Conservation (phyloP, 805 yeast species). For the Candida sphagnicola region DNA sequence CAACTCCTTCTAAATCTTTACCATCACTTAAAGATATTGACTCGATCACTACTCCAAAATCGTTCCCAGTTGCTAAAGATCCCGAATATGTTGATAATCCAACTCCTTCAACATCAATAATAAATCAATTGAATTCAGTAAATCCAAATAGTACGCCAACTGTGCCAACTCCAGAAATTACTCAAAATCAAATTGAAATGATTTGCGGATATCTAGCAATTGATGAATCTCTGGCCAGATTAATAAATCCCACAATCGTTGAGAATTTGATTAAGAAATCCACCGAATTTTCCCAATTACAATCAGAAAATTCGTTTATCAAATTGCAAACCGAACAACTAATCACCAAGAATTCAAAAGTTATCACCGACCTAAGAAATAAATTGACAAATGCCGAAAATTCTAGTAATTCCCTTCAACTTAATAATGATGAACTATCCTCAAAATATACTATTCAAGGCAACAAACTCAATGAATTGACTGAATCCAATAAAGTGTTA, state of each 20-base stretch:
- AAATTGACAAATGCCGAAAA: constrained; percentile 16
- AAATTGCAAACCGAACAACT: constrained; percentile 33
- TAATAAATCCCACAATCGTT: constrained; percentile 11
- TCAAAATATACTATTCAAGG: constrained; percentile 10
- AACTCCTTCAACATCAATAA: constrained; percentile 16
- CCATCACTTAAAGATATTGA: constrained; percentile 43
- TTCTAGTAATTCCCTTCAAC: constrained; percentile 17
- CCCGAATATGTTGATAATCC: constrained; percentile 2
- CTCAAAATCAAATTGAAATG: constrained; percentile 11
- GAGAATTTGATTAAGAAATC: constrained; percentile 22
- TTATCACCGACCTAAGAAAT: constrained; percentile 15
- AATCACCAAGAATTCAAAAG: constrained; percentile 7
- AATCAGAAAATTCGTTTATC: constrained; percentile 27
- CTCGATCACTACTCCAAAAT: constrained; percentile 36
- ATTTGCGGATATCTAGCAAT: constrained; percentile 25
- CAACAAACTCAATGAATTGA: constrained; percentile 11
- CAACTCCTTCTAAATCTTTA: constrained; percentile 39
- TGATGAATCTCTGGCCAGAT: constrained; percentile 12
- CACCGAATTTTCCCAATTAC: constrained; percentile 22
- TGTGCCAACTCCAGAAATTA: background rate
- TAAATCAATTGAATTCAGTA: background rate
- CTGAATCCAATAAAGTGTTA: constrained; percentile 12
- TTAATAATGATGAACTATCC: constrained; percentile 13
- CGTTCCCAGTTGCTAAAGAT: constrained; percentile 39
- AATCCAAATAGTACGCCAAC: background rate